Evolutionary conservation across 352 stramenopile species (phyloP), one percentile per base, ranked within the genome.

Genomic region (Blastocystis sp.): DNA sequence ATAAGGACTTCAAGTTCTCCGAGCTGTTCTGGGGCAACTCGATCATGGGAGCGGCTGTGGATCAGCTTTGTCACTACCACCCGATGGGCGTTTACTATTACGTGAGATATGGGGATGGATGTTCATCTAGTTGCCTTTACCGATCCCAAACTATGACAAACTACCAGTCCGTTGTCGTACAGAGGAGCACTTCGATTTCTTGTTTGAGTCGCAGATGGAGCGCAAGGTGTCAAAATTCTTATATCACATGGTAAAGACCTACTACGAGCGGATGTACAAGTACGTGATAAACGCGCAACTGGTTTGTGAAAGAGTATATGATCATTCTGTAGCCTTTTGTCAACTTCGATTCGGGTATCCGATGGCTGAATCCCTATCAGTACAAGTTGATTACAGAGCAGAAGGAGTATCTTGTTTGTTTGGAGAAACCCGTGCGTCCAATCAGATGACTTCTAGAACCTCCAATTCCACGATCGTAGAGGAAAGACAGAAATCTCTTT

Each of bases 231-330:
- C 46, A 3, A 81, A 81, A 29, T 81, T 81, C 32, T 16, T 64
- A 32, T 81, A 81, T 65, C 69, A 81, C 63, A 81, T 81, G 69
- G 69, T 81, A 29, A 81, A 81, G 53, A 63, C 18, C 11, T 81
- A 81, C 36, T 44, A 81, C 42, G 44, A 63, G 4, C 69, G 69
- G 18, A 64, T 81, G 24, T 44, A 63, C 27, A 63, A 64, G n/a
- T 81, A 81, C 42, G 49, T 81, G 1, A 4, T 81, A n/a, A 18
- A 44, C 40, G 44, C 44, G 27, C n/a, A 48, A 21, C 16, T 81
- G 46, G 69, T 81, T 27, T 21, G 46, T n/a, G n/a, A 42, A 14
- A 24, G 4, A 40, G 38, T 42, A 4, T 18, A 29, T 40, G n/a
- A 29, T 81, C 9, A 81, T 42, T 4, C n/a, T 27, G n/a, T 81